A percentile compares a stretch with the other conserved stretches of the same genome.
These are phyloP conservation scores for Kuraishia cidri DNA, from an alignment of 805 yeast species.

Conservation along the genomic window DNA sequence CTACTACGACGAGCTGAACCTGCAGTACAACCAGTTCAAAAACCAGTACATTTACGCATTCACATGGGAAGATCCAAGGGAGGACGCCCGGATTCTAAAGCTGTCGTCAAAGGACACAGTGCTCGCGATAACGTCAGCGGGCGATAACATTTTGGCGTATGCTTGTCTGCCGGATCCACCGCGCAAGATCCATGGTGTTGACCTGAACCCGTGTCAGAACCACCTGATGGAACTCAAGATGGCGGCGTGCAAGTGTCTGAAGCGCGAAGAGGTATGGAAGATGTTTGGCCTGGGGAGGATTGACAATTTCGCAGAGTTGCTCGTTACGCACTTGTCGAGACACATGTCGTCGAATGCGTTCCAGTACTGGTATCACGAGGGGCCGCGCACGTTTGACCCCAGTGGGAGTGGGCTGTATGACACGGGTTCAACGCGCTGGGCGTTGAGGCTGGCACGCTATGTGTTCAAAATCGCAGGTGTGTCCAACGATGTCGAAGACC, in stretches of 20 bases:
- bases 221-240: slow-evolving; percentile 73
- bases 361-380: slow-evolving; percentile 71
- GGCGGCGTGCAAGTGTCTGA: slow-evolving; percentile 54
- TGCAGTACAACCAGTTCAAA: slow-evolving; percentile 61
- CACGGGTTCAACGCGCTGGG: slow-evolving; percentile 86
- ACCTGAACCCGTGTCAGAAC: slow-evolving; percentile 75
- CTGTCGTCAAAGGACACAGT: slow-evolving; percentile 60
- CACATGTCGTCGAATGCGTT: slow-evolving; percentile 73
- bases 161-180: slow-evolving; percentile 70
- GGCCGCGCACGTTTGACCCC: slow-evolving; percentile 43
- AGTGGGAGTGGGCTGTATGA: slow-evolving; percentile 62
- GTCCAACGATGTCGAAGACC: slow-evolving; percentile 35
- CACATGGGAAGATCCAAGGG: slow-evolving; percentile 89
- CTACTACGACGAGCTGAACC: slow-evolving; percentile 64
- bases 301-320: slow-evolving; percentile 38
- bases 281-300: slow-evolving; percentile 71
- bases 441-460: slow-evolving; percentile 56
- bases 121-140: slow-evolving; percentile 79
- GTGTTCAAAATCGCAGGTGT: slow-evolving; percentile 52
- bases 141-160: slow-evolving; percentile 71
- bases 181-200: slow-evolving; percentile 74
- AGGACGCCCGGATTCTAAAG: slow-evolving; percentile 60
- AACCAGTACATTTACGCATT: slow-evolving; percentile 80
- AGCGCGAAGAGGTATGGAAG: slow-evolving; percentile 57
- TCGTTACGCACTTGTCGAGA: slow-evolving; percentile 50